Base-by-base conservation (phyloP, 2,329 filamentous ascomycete genomes). In the Neonectria ditissima region DNA sequence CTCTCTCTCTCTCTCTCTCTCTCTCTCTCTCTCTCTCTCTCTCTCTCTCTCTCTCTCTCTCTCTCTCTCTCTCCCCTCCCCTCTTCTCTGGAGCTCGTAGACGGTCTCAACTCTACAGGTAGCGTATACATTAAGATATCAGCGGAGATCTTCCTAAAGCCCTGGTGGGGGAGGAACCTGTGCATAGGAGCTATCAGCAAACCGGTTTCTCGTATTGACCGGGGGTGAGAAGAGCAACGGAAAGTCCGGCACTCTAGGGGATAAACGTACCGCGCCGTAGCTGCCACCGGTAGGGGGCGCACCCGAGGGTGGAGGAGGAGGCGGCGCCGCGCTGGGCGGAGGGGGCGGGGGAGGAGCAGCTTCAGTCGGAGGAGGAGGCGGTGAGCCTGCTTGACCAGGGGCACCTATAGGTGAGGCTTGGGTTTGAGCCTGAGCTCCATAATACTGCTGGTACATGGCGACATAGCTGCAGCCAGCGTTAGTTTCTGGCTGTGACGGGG, bases 401-500 rank as follows among this genome's bases (percentile, higher is more conserved):
- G 73, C 75, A 30, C 69, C 69, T 37, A 69, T 76, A 64, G 83
- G 78, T 66, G 83, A 75, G 78, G 67, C 82, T 71, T 87, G 86
- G 14, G 82, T 81, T 47, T 79, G 77, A 14, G 70, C 73, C 53
- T 79, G 77, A 55, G 82, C 82, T 18, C 86, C 86, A 69, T 87
- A 87, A 71, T 91, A 91, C 72, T 92, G 89, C 74, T 92, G 89
- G 71, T 93, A 93, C 79, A 92, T 90, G 71, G 92, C 90, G 67
- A 86, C 82, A 70, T 90, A 90, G 45, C 84, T 87, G 65, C 56
- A 39, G 44, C 26, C 41, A 18, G 47, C 48, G 66, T 78, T 70
- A 77, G 73, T 64, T 22, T 58, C 18, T 37, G 47, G 28, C 24
- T 48, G 50, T 14, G 39, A 43, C 20, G 8, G 48, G 28, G 22